Percentiles rank a stretch among this genome's conserved stretches.
These are phyloP conservation scores for Dothistroma septosporum DNA, from an alignment of 2,329 filamentous ascomycete species.

Conservation along the genomic window DNA sequence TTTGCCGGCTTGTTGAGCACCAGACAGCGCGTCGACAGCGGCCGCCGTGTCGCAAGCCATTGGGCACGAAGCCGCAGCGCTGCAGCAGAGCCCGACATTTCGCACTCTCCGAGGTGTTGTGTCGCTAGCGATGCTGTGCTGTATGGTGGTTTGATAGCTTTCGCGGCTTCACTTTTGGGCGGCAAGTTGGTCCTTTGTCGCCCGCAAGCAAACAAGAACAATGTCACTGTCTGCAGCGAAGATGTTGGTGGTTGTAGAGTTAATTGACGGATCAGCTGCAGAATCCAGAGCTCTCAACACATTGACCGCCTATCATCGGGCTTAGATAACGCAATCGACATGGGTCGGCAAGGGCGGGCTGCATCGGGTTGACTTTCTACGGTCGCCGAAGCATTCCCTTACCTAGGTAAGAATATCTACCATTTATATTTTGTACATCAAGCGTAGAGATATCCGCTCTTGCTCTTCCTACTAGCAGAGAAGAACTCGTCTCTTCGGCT, in stretches of 20 bases:
- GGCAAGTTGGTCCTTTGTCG: background rate
- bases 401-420: background rate
- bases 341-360: background rate
- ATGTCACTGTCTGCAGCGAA: too few species aligned
- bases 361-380: background rate
- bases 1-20: slow-evolving; percentile 17
- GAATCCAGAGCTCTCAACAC: background rate
- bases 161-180: background rate
- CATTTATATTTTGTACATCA: background rate
- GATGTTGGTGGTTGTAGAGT: too few species aligned
- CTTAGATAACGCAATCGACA: background rate
- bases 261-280: background rate
- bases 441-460: background rate
- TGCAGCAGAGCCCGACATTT: slow-evolving; percentile 21
- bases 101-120: background rate
- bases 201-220: background rate
- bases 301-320: background rate
- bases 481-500: background rate
- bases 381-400: background rate
- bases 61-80: slow-evolving; percentile 33
- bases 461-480: background rate
- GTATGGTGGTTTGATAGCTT: background rate
- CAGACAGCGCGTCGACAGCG: slow-evolving; percentile 30
- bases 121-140: background rate
- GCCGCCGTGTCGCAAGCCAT: slow-evolving; percentile 32